Evolutionary conservation across 768 basidiomycete genomes (phyloP).

Genomic region (Lactarius tabidus): DNA sequence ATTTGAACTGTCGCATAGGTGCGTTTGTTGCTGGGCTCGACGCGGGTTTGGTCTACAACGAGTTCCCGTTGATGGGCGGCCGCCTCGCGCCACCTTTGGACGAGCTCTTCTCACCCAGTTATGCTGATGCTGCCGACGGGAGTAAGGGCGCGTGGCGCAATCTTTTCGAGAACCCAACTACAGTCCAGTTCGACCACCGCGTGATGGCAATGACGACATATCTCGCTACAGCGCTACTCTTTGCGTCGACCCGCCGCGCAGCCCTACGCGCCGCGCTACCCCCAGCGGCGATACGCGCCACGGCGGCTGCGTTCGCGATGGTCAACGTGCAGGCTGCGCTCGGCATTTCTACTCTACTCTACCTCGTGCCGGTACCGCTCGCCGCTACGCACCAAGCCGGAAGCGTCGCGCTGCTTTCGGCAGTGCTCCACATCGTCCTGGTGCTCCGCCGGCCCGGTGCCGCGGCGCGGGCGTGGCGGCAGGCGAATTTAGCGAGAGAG

Average conservation of each 20-base stretch:
- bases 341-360: constrained; percentile 78
- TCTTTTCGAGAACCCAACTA: constrained; percentile 94
- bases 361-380: constrained; percentile 87
- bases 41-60: constrained; percentile 96
- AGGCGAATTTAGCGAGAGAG: constrained; percentile 27
- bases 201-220: constrained; percentile 91
- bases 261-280: constrained; percentile 51
- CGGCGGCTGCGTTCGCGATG: constrained; percentile 65
- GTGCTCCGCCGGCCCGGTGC: constrained; percentile 64
- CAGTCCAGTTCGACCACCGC: constrained; percentile 96
- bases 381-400: constrained; percentile 96
- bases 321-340: constrained; percentile 79
- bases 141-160: constrained; percentile 84
- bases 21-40: constrained; percentile 98
- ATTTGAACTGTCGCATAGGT: constrained; percentile 44
- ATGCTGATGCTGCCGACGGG: constrained; percentile 49
- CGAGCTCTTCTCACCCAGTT: constrained; percentile 76
- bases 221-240: constrained; percentile 59
- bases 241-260: constrained; percentile 50
- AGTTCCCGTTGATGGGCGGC: constrained; percentile 96
- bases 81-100: constrained; percentile 72
- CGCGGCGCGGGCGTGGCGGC: constrained; percentile 62
- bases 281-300: constrained; percentile 50
- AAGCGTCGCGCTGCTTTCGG: constrained; percentile 81
- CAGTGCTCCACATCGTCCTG: constrained; percentile 72